Percentiles rank a stretch among this genome's conserved stretches.
phyloP scores from a whole-genome alignment of 495 filamentous ascomycete genomes.

The Aspergillus haitiensis region DNA sequence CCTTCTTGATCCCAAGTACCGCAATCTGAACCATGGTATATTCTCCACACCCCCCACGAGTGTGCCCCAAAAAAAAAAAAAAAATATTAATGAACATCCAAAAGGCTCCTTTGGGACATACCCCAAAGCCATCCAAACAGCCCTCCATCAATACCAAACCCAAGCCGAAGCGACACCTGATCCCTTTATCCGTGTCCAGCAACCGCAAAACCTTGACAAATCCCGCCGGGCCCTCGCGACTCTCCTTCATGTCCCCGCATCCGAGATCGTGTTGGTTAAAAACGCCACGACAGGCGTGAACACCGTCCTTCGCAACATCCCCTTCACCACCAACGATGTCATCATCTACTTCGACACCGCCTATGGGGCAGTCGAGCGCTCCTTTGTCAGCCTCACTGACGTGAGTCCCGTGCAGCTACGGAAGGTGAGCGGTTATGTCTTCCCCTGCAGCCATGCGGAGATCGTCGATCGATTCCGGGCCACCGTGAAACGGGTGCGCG shows the following conservation, averaged over 20 bases:
- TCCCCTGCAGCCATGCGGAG: constrained; percentile 61
- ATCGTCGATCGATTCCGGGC: constrained; percentile 54
- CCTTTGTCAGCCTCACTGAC: constrained; percentile 67
- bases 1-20: constrained; percentile 63
- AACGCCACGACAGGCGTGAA: constrained; percentile 83
- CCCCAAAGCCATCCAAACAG: constrained; percentile 58
- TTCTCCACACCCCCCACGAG: not conserved
- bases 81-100: constrained; percentile 11
- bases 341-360: constrained; percentile 71
- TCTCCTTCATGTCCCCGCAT: constrained; percentile 59
- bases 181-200: constrained; percentile 66
- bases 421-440: constrained; percentile 45
- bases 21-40: constrained; percentile 81
- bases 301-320: constrained; percentile 72
- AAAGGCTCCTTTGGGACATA: constrained; percentile 79
- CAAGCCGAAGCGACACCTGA: constrained; percentile 66
- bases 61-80: not conserved
- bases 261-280: constrained; percentile 71
- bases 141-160: constrained; percentile 59
- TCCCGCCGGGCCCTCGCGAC: constrained; percentile 63
- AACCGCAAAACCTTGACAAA: constrained; percentile 58
- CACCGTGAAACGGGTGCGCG: constrained; percentile 41
- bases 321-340: constrained; percentile 58
- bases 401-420: constrained; percentile 41
- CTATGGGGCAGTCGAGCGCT: constrained; percentile 74